Evolutionary conservation across 441 rosid genomes (phyloP), one percentile per base, ranked within the genome.

Genomic region (Jatropha podagrica): DNA sequence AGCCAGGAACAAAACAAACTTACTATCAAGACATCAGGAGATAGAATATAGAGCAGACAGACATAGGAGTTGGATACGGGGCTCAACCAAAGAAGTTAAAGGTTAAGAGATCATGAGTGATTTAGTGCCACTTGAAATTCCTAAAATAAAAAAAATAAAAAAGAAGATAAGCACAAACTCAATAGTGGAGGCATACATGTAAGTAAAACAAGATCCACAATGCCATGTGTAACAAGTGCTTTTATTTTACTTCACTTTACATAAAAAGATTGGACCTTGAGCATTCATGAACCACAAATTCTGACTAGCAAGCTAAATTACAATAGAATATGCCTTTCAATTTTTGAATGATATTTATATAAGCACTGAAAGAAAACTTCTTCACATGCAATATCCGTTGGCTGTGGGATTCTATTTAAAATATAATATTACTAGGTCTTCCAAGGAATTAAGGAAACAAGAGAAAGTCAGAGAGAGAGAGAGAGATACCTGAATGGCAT

Each of bases 401-500:
- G 32, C 7, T n/a, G 61, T 20, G 11, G 2, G 61, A 20, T 56
- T 23, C 71, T 27, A 13, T 68, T 26, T 7, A 48, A n/a, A 40
- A 68, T 48, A 48, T 27, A 26, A 2, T 48, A 15, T 68, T 48
- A 48, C 60, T 1, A 20, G 37, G 9, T 68, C 58, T n/a, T 48
- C 42, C 58, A 0, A 26, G 26, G 32, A 68, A 54, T 11, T 54
- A 59, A 17, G 15, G 13, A 69, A 17, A n/a, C 26, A 51, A 69
- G 17, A 70, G 17, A 55, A 40, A 38, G 11, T 13, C 20, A 56
- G 40, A 48, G 41, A 17, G 42, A 56, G 40, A 48, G 41, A 17
- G 42, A 44, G 48, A 70, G 26, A 46, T 79, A 95, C 99, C 99
- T 96, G 97, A 83, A 96, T 86, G 68, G 97, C 97, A 77, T 92